A percentile compares a stretch with the other conserved stretches of the same genome.
Evolutionary conservation across 169 alveolate genomes (phyloP).

Genomic region (Babesia ovis): DNA sequence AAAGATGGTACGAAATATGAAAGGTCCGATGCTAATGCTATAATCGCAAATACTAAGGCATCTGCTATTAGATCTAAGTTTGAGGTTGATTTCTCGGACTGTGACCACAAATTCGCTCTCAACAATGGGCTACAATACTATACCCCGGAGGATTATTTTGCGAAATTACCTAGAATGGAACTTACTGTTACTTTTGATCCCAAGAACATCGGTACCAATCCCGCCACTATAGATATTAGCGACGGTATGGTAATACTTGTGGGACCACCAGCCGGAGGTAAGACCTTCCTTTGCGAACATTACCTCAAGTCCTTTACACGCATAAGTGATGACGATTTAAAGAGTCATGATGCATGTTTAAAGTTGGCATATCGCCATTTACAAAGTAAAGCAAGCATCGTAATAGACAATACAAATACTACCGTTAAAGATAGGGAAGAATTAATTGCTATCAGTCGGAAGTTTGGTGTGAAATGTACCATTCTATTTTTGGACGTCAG

Average conservation of each 20-base stretch:
- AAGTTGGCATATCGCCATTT: neutral
- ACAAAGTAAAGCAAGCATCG: slow-evolving; percentile 26
- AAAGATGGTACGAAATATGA: neutral
- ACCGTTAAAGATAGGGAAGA: neutral
- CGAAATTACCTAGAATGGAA: neutral
- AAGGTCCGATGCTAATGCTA: slow-evolving; percentile 47
- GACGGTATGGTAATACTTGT: slow-evolving; percentile 54
- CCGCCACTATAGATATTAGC: slow-evolving; percentile 11
- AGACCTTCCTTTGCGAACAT: slow-evolving; percentile 37
- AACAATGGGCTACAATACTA: slow-evolving; percentile 67
- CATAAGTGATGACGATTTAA: slow-evolving; percentile 6
- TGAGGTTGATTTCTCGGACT: slow-evolving; percentile 70
- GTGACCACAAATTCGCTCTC: slow-evolving; percentile 74
- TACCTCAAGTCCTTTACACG: neutral
- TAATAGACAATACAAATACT: slow-evolving; percentile 38
- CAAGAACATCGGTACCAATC: slow-evolving; percentile 31
- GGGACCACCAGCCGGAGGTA: slow-evolving; percentile 57
- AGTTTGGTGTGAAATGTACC: slow-evolving; percentile 17
- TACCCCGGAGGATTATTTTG: slow-evolving; percentile 76
- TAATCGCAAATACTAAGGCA: slow-evolving; percentile 41
- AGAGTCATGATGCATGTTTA: neutral
- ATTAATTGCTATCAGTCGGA: slow-evolving; percentile 8
- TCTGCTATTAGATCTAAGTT: slow-evolving; percentile 26
- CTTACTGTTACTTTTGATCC: slow-evolving; percentile 47
- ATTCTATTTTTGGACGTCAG: slow-evolving; percentile 48